phyloP scores from a whole-genome alignment of 495 filamentous ascomycete genomes.

The Penicillium silybi region DNA sequence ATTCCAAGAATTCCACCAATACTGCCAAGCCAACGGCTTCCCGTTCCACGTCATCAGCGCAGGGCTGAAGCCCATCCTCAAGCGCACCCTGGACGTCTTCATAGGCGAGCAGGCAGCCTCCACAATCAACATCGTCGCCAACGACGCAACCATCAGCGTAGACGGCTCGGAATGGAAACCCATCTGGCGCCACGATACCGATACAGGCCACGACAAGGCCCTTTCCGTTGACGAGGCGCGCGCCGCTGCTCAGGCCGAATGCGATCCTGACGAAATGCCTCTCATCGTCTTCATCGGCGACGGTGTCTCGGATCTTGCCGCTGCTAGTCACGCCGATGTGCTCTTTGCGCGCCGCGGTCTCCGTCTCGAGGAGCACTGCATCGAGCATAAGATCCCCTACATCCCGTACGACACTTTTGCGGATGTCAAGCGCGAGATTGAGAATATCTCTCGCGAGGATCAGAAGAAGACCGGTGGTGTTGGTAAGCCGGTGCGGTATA shows the following conservation, averaged over 20 bases:
- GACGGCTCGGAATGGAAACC: conserved; percentile 65
- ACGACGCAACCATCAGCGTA: conserved; percentile 57
- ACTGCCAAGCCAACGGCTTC: conserved; percentile 60
- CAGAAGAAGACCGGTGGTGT: conserved; percentile 60
- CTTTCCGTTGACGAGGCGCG: conserved; percentile 60
- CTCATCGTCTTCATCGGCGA: conserved; percentile 76
- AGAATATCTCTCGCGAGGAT: conserved; percentile 57
- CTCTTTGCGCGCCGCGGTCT: conserved; percentile 69
- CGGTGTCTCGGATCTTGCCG: conserved; percentile 71
- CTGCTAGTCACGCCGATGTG: conserved; percentile 70
- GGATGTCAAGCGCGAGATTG: conserved; percentile 63
- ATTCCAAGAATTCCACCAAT: conserved; percentile 63
- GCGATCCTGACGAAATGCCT: conserved; percentile 60
- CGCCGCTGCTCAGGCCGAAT: conserved; percentile 45
- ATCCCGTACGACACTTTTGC: conserved; percentile 64
- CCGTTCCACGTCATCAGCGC: conserved; percentile 74
- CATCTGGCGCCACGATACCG: conserved; percentile 64
- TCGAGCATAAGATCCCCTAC: conserved; percentile 59
- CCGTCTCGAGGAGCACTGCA: conserved; percentile 67
- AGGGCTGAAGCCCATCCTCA: conserved; percentile 62
- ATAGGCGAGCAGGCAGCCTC: conserved; percentile 56
- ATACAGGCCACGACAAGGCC: conserved; percentile 69
- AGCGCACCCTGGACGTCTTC: conserved; percentile 60
- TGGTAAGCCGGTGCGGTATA: conserved; percentile 61
- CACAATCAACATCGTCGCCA: conserved; percentile 67